Conservation (phyloP, 106 monocot genomes). For the Acorus calamus region DNA sequence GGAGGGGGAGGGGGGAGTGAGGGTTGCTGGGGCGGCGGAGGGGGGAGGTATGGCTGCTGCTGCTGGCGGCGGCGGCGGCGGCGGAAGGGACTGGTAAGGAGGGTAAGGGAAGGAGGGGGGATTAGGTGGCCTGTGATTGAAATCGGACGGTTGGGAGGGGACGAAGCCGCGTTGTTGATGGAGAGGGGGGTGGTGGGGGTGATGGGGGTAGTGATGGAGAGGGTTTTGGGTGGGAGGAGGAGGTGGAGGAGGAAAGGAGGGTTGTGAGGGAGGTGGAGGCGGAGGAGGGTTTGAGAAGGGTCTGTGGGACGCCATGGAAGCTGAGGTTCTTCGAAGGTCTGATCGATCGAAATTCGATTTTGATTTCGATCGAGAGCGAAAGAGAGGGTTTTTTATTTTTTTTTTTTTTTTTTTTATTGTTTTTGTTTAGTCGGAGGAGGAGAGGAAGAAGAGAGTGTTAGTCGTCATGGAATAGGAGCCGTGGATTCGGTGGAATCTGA, state of each 20-base stretch:
- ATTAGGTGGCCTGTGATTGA: not conserved
- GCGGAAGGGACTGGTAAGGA: not conserved
- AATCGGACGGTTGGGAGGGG: conserved; percentile 6
- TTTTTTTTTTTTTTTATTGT: too few relatives aligned
- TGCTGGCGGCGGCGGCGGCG: conserved; percentile 1
- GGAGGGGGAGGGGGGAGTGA: not conserved
- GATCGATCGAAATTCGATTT: too few relatives aligned
- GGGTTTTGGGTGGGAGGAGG: conserved; percentile 1
- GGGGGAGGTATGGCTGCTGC: not conserved
- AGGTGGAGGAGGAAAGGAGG: conserved; percentile 5
- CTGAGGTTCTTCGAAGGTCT: too few relatives aligned
- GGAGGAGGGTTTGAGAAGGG: conserved; percentile 18
- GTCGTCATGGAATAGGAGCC: too few relatives aligned
- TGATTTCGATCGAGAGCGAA: too few relatives aligned
- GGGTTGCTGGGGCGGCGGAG: not conserved
- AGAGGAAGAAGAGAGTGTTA: too few relatives aligned
- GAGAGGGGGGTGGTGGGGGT: not conserved
- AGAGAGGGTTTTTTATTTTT: too few relatives aligned
- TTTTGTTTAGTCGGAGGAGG: too few relatives aligned
- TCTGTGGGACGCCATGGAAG: conserved; percentile 34
- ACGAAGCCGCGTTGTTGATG: conserved; percentile 5
- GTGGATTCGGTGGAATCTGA: too few relatives aligned
- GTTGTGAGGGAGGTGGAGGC: conserved; percentile 9
- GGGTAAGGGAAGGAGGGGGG: not conserved
- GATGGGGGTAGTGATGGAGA: conserved; percentile 6